These are phyloP conservation scores for Verticillium zaregamsianum DNA, from an alignment of 2,329 filamentous ascomycete genomes.

Conservation along the genomic window DNA sequence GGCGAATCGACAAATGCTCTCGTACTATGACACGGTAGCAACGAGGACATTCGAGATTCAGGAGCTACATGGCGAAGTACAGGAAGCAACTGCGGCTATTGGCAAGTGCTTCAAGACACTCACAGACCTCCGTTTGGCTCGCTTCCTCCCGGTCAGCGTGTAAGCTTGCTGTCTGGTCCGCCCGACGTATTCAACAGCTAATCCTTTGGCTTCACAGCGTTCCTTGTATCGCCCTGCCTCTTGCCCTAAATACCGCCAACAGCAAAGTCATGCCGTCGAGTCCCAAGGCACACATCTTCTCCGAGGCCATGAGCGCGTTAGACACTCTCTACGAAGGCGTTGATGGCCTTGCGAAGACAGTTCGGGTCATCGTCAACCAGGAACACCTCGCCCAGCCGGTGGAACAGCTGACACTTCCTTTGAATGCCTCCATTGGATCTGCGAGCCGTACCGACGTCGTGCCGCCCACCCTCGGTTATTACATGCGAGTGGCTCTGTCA, in stretches of 20 bases:
- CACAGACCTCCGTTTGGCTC: not conserved
- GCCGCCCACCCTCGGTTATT: not conserved
- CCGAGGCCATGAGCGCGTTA: not conserved
- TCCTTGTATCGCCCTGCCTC: not conserved
- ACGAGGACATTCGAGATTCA: not conserved
- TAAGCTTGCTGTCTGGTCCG: not conserved
- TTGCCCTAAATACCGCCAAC: not conserved
- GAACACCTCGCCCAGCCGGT: not conserved
- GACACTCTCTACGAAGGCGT: constrained; percentile 1
- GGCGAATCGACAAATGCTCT: not conserved
- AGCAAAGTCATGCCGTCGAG: not conserved
- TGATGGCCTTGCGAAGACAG: not conserved
- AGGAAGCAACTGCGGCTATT: not conserved
- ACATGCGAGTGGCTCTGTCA: not conserved
- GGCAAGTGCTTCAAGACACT: not conserved
- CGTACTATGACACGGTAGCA: not conserved
- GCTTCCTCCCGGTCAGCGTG: constrained; percentile 1
- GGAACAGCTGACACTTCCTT: not conserved
- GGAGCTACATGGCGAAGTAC: not conserved
- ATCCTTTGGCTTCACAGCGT: not conserved
- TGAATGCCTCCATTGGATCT: not conserved
- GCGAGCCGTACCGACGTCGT: not conserved
- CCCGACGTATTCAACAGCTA: not conserved
- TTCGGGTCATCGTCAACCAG: constrained; percentile 1
- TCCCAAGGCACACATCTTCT: not conserved